Percentiles rank a stretch among this genome's conserved stretches.
Evolutionary conservation across 2,329 filamentous ascomycete species (phyloP).

Genomic region (Aspergillus melleus): DNA sequence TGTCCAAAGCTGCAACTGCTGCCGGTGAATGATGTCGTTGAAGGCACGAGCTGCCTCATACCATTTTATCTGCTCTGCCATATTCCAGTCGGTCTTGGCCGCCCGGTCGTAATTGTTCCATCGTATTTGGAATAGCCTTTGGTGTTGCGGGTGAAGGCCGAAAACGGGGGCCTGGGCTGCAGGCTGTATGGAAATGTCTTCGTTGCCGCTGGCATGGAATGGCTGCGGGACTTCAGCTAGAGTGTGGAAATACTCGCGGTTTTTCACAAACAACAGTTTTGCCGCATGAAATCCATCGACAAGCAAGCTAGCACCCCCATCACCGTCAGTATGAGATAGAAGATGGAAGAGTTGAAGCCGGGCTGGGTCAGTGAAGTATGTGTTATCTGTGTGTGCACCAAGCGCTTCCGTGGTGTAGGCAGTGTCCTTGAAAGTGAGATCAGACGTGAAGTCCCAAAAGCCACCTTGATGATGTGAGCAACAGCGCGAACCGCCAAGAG

Average conservation of each 20-base stretch:
- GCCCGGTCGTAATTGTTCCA: conserved; percentile 95
- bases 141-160: conserved; percentile 52
- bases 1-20: conserved; percentile 72
- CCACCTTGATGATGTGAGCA: conserved; percentile 45
- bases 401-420: conserved; percentile 87
- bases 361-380: conserved; percentile 91
- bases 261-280: conserved; percentile 54
- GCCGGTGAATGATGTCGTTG: conserved; percentile 65
- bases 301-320: conserved; percentile 75
- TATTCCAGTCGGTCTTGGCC: conserved; percentile 58
- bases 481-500: neutral
- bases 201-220: conserved; percentile 84
- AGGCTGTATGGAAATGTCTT: conserved; percentile 77
- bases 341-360: conserved; percentile 92
- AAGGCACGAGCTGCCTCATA: conserved; percentile 78
- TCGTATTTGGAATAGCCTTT: conserved; percentile 63
- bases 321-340: conserved; percentile 67
- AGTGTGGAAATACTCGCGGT: conserved; percentile 56
- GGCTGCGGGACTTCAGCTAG: conserved; percentile 62
- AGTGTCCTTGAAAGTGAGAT: conserved; percentile 83
- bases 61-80: conserved; percentile 61
- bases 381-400: conserved; percentile 87
- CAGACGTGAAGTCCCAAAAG: conserved; percentile 85
- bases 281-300: conserved; percentile 85
- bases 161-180: conserved; percentile 71